Conservation (phyloP, 768 basidiomycete genomes). For the Termitomyces sp. region DNA sequence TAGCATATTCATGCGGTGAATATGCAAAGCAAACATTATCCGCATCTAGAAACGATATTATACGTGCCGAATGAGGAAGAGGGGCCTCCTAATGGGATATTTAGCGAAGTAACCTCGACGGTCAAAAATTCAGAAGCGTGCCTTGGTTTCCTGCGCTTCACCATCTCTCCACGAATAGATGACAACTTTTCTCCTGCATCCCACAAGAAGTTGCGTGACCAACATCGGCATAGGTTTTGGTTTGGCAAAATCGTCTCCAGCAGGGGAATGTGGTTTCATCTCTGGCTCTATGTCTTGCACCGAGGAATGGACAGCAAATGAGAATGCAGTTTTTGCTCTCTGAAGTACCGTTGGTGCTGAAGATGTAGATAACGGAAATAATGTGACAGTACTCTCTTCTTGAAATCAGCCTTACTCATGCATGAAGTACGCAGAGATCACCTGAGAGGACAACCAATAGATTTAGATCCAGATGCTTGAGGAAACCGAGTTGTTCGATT, state of each 20-base stretch:
- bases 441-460: constrained; percentile 83
- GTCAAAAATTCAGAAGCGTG: constrained; percentile 24
- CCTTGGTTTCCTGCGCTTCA: constrained; percentile 67
- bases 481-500: constrained; percentile 84
- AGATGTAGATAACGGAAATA: constrained; percentile 73
- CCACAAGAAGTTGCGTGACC: constrained; percentile 76
- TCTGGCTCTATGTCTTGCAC: constrained; percentile 39
- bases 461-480: constrained; percentile 83
- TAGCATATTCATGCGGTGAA: constrained; percentile 68
- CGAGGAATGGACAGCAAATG: constrained; percentile 70
- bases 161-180: constrained; percentile 87
- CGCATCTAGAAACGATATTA: constrained; percentile 66
- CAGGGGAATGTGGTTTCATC: constrained; percentile 14
- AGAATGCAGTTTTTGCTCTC: constrained; percentile 78
- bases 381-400: constrained; percentile 65
- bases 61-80: constrained; percentile 88
- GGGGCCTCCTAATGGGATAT: constrained; percentile 58
- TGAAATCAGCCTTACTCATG: neutral
- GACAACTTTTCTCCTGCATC: constrained; percentile 80
- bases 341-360: constrained; percentile 64
- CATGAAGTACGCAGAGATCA: constrained; percentile 21
- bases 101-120: neutral
- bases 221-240: constrained; percentile 53
- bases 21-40: constrained; percentile 71
- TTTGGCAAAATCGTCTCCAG: constrained; percentile 25